Conservation (phyloP, 768 basidiomycete species). For the Lentinula aciculospora region DNA sequence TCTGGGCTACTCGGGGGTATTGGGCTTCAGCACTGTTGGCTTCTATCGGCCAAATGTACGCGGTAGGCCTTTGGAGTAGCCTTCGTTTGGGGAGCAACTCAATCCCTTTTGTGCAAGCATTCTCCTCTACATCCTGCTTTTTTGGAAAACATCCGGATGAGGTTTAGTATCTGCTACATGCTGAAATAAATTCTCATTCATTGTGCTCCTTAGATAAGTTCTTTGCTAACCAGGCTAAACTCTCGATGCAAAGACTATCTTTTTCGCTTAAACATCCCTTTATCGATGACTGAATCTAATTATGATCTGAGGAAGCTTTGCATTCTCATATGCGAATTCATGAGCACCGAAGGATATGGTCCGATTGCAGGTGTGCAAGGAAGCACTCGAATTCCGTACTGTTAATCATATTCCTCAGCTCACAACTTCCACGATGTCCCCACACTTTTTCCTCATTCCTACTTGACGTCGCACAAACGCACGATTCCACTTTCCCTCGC, state of each 20-base stretch:
- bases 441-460: constrained; percentile 56
- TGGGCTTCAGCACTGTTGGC: constrained; percentile 45
- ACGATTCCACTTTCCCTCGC: constrained; percentile 58
- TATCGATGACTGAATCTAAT: constrained; percentile 23
- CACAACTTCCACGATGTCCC: constrained; percentile 35
- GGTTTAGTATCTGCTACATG: constrained; percentile 22
- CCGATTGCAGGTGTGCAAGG: constrained; percentile 31
- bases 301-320: constrained; percentile 31
- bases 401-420: constrained; percentile 17
- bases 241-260: constrained; percentile 35
- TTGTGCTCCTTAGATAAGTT: constrained; percentile 30
- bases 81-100: constrained; percentile 9
- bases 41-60: constrained; percentile 35
- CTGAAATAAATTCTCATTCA: not conserved
- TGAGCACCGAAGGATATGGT: constrained; percentile 42
- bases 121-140: constrained; percentile 48
- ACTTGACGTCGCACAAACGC: constrained; percentile 41
- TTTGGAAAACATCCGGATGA: constrained; percentile 37
- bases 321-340: constrained; percentile 41
- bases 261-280: constrained; percentile 15
- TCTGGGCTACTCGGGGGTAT: constrained; percentile 34
- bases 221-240: constrained; percentile 33
- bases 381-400: not conserved
- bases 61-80: constrained; percentile 32
- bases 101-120: constrained; percentile 36